Percentiles rank a stretch among this genome's conserved stretches.
These are phyloP conservation scores for Rhizophagus sp. DNA, from an alignment of 192 early-diverging fungal species.

Conservation along the genomic window DNA sequence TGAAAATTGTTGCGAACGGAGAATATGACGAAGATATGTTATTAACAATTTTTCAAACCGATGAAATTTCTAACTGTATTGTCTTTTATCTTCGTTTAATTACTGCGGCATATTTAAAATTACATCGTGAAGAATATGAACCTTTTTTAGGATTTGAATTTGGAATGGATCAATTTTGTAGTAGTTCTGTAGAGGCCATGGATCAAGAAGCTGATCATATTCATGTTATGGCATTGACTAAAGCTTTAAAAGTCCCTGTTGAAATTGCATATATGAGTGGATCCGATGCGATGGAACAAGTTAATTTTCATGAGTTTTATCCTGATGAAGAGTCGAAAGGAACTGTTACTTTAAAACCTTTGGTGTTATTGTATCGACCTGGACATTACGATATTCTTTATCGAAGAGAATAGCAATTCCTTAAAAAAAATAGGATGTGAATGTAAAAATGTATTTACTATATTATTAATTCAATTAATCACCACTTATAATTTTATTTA, in stretches of 20 bases:
- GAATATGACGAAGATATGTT: slow-evolving; percentile 43
- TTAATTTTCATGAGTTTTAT: slow-evolving; percentile 76
- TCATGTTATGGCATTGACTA: slow-evolving; percentile 75
- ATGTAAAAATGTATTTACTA: not conserved
- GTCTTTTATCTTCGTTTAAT: slow-evolving; percentile 60
- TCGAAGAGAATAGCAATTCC: slow-evolving; percentile 35
- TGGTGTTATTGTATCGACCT: slow-evolving; percentile 53
- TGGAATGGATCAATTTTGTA: slow-evolving; percentile 58
- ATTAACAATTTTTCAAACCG: slow-evolving; percentile 51
- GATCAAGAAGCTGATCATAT: slow-evolving; percentile 77
- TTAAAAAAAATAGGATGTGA: not conserved
- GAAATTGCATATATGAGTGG: slow-evolving; percentile 72
- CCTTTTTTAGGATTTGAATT: slow-evolving; percentile 58
- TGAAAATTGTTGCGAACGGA: slow-evolving; percentile 34
- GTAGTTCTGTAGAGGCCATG: slow-evolving; percentile 57
- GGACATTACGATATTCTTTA: slow-evolving; percentile 82
- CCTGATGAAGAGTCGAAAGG: slow-evolving; percentile 50
- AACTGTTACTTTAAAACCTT: slow-evolving; percentile 35
- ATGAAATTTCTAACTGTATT: slow-evolving; percentile 58
- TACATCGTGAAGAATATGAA: slow-evolving; percentile 56
- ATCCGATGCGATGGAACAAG: slow-evolving; percentile 47
- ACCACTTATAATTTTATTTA: slow-evolving; percentile 4
- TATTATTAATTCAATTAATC: slow-evolving; percentile 6
- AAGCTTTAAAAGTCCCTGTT: slow-evolving; percentile 61
- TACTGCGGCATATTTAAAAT: slow-evolving; percentile 57